Base-by-base conservation (phyloP, 2,329 filamentous ascomycete genomes). In the Mycocentrospora acerina region DNA sequence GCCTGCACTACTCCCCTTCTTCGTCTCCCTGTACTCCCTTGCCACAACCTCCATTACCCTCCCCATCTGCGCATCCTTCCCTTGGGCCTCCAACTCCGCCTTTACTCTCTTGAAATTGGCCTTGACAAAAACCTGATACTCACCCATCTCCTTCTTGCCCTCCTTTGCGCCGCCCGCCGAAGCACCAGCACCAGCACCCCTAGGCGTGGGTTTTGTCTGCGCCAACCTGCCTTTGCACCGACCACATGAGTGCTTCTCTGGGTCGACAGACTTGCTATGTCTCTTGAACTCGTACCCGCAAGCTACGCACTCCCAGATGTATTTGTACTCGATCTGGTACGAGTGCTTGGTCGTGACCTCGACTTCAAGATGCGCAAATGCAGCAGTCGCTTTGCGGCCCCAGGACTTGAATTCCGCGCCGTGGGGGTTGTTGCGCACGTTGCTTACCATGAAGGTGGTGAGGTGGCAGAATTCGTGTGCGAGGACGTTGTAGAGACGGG, bases 401-500 rank as follows among this genome's bases (percentile, higher is more conserved):
- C 89, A 95, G 1, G 68, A 61, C 66, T 94, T 90, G 76, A 96
- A 96, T 55, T 88, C 85, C 10, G 79, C 77, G 15, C 90, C 90
- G 62, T 96, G 90, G 0, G 90, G 88, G 45, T 87, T 84, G 39
- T 82, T 83, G 29, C 80, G 83, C 24, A 90, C 73, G 24, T 83
- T 81, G 32, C 78, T 84, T 47, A 97, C 74, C 82, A 97, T 94
- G 66, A 91, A 96, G 57, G 90, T 95, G 29, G 88, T 85, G 1
- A 97, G 72, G 61, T 98, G 93, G 66, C 93, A 97, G 71, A 93
- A 97, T 58, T 98, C 93, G 64, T 98, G 93, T 0, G 91, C 89
- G n/a, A 97, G 71, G 0, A 93, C 90, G 65, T 96, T 96, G 48
- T 93, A 77, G 1, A 97, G 77, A 3, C 88, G 81, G 41, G 85